phyloP scores from a whole-genome alignment of 2,329 filamentous ascomycete species.

The Fusarium anthophilum region DNA sequence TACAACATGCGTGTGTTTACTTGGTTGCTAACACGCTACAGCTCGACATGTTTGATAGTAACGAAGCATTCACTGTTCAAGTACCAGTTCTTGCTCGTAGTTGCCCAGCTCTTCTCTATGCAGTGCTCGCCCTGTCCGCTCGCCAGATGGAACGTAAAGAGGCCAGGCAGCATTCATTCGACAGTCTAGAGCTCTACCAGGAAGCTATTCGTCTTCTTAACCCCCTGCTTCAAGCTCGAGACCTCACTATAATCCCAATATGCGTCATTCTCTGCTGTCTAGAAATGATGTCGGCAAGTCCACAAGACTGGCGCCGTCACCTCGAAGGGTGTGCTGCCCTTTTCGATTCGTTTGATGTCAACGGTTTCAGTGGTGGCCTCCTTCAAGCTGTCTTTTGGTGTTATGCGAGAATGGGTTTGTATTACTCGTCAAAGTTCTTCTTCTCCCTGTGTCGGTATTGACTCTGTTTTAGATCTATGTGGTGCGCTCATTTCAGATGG shows the following conservation, averaged over 20 bases:
- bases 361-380: constrained; percentile 62
- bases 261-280: constrained; percentile 52
- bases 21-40: constrained; percentile 29
- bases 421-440: not conserved
- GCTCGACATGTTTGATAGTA: constrained; percentile 68
- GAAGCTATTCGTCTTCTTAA: constrained; percentile 58
- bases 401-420: constrained; percentile 64
- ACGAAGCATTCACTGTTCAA: constrained; percentile 62
- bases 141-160: constrained; percentile 63
- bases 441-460: not conserved
- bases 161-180: constrained; percentile 54
- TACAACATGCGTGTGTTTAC: not conserved
- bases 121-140: constrained; percentile 64
- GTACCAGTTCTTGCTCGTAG: constrained; percentile 59
- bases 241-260: constrained; percentile 48
- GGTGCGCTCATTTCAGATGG: constrained; percentile 65
- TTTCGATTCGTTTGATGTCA: constrained; percentile 62
- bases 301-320: constrained; percentile 63
- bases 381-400: constrained; percentile 68
- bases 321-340: constrained; percentile 67
- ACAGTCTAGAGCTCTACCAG: constrained; percentile 65
- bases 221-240: constrained; percentile 47
- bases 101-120: constrained; percentile 58
- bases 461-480: constrained; percentile 57
- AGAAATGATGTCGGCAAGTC: constrained; percentile 56